Conservation (phyloP, 148 eudicot genomes). For the Rhododendron henanense region DNA sequence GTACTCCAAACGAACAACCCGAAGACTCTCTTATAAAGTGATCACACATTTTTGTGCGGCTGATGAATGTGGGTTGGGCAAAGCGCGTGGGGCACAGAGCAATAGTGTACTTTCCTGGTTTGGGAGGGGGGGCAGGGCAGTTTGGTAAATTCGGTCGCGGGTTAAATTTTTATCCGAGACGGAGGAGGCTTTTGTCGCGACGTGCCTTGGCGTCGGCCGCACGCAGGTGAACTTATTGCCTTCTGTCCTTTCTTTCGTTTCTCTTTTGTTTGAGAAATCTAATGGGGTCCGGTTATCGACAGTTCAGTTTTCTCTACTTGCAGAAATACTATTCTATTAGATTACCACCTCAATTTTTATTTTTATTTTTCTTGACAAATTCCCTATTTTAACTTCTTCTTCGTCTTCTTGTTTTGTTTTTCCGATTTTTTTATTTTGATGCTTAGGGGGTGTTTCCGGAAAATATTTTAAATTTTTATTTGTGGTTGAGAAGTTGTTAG, state of each 20-base stretch:
- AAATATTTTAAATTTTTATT: no score
- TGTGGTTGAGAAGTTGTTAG: no score
- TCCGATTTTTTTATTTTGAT: background rate
- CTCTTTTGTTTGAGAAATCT: background rate
- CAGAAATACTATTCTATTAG: background rate
- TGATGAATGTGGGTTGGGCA: background rate
- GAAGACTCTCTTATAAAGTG: no score
- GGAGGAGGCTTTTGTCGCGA: conserved; percentile 29
- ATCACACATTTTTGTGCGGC: background rate
- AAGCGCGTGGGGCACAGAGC: background rate
- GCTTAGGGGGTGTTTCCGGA: no score
- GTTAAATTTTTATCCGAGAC: background rate
- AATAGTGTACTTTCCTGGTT: background rate
- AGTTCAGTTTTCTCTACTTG: background rate
- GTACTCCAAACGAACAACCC: no score
- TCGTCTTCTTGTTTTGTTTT: background rate
- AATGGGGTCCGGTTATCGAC: background rate
- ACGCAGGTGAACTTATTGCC: conserved; percentile 32
- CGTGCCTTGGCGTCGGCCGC: conserved; percentile 49
- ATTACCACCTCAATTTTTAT: background rate
- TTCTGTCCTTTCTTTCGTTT: background rate
- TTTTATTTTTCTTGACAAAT: background rate
- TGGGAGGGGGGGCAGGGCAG: background rate
- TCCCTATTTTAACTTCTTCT: background rate
- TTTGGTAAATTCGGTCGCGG: conserved; percentile 5